phyloP scores from a whole-genome alignment of 2,329 filamentous ascomycete genomes.

The Penicillium oxalicum region DNA sequence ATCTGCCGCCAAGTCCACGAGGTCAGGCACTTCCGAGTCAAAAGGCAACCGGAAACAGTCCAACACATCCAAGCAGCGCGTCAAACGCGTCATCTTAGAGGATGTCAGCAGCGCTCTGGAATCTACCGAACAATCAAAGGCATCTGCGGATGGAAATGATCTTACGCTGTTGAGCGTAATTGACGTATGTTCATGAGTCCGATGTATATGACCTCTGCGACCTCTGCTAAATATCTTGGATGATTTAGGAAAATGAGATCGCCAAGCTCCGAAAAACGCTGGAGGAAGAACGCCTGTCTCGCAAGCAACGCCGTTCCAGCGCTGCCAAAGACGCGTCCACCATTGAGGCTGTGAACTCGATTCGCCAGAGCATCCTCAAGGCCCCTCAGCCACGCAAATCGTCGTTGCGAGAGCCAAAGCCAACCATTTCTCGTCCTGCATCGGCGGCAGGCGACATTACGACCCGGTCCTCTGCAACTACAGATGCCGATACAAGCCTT shows the following conservation, averaged over 20 bases:
- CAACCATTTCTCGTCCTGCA: conserved; percentile 26
- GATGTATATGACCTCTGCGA: background rate
- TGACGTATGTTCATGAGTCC: conserved; percentile 33
- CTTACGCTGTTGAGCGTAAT: conserved; percentile 53
- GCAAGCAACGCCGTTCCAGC: conserved; percentile 35
- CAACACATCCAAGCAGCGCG: conserved; percentile 36
- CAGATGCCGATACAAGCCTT: conserved; percentile 27
- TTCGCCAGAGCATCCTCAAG: conserved; percentile 35
- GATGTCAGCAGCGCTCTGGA: conserved; percentile 30
- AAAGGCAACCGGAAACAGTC: conserved; percentile 28
- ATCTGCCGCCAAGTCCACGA: conserved; percentile 19
- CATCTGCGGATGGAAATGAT: conserved; percentile 30
- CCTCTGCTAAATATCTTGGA: conserved; percentile 5
- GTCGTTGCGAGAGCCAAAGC: conserved; percentile 48
- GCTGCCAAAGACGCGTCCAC: conserved; percentile 27
- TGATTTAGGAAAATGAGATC: conserved; percentile 41
- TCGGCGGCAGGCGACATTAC: conserved; percentile 34
- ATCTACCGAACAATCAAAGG: conserved; percentile 25
- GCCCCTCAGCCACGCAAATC: conserved; percentile 47
- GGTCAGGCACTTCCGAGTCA: conserved; percentile 14
- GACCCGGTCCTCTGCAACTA: conserved; percentile 24
- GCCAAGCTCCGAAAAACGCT: conserved; percentile 49
- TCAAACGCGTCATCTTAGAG: conserved; percentile 35
- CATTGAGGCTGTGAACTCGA: conserved; percentile 36
- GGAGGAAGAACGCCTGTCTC: conserved; percentile 49